Percentiles rank a stretch among this genome's conserved stretches.
phyloP scores from a whole-genome alignment of 352 stramenopile genomes.

The Stramenopiles sp. region DNA sequence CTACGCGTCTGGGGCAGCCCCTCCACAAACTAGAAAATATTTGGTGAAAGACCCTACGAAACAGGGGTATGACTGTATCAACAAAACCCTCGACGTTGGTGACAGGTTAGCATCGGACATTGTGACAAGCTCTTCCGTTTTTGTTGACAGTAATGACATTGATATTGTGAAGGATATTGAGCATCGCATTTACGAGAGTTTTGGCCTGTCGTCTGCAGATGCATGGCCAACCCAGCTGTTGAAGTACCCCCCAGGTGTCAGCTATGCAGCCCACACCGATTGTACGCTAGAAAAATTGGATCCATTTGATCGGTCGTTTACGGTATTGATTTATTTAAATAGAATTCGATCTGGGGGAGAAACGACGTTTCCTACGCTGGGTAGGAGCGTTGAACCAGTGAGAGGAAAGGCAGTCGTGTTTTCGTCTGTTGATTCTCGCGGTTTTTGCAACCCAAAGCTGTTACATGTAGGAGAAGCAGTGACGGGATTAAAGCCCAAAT shows the following conservation, averaged over 20 bases:
- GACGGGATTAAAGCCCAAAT: background rate
- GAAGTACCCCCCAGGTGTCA: background rate
- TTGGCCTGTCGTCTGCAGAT: background rate
- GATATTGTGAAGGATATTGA: background rate
- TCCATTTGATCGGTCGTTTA: slow-evolving; percentile 3
- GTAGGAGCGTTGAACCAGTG: background rate
- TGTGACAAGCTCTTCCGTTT: background rate
- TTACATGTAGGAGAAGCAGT: background rate
- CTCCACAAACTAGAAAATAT: background rate
- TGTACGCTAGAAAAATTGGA: slow-evolving; percentile 4
- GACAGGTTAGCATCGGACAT: background rate
- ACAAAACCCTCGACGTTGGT: background rate
- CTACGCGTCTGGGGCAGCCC: background rate
- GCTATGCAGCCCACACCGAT: background rate
- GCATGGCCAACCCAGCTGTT: background rate
- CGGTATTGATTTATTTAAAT: slow-evolving; percentile 5
- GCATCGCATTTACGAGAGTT: background rate
- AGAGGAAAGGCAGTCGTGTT: background rate
- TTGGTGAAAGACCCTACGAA: background rate
- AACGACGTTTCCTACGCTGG: background rate
- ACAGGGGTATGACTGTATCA: background rate
- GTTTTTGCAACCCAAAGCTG: background rate
- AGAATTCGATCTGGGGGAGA: background rate
- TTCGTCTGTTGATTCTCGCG: background rate
- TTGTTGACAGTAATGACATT: background rate